phyloP scores from a whole-genome alignment of 257 asterid species.

The Nicotiana knightiana region DNA sequence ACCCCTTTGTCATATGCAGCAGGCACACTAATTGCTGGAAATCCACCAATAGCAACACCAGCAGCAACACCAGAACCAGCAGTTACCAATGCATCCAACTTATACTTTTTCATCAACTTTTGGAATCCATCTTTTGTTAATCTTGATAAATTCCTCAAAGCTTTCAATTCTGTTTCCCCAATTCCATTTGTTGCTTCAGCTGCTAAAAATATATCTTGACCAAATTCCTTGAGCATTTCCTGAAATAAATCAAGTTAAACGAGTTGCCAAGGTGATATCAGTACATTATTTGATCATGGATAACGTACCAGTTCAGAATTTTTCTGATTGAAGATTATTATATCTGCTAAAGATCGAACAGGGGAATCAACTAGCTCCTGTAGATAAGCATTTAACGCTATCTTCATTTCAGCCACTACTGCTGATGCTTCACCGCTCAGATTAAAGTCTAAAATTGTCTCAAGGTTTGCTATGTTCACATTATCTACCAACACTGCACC shows the following conservation, averaged over 20 bases:
- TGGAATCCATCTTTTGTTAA: slow-evolving; percentile 21
- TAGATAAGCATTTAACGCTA: slow-evolving; percentile 32
- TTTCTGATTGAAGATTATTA: slow-evolving; percentile 33
- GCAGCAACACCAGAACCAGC: neutral
- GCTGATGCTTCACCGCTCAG: slow-evolving; percentile 11
- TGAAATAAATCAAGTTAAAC: slow-evolving; percentile 8
- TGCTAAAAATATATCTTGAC: slow-evolving; percentile 30
- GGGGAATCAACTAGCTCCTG: slow-evolving; percentile 30
- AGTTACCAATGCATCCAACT: slow-evolving; percentile 38
- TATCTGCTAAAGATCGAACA: slow-evolving; percentile 34
- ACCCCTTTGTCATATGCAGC: slow-evolving; percentile 35
- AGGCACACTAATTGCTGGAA: slow-evolving; percentile 45
- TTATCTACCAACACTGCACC: slow-evolving; percentile 38
- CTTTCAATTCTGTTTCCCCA: slow-evolving; percentile 24
- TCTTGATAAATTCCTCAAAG: slow-evolving; percentile 10
- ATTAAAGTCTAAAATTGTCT: slow-evolving; percentile 2
- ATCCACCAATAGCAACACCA: slow-evolving; percentile 39
- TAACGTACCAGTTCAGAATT: slow-evolving; percentile 22
- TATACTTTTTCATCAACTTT: slow-evolving; percentile 27
- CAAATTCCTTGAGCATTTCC: slow-evolving; percentile 33
- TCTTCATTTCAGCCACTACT: slow-evolving; percentile 33
- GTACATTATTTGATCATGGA: neutral
- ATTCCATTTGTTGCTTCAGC: slow-evolving; percentile 40
- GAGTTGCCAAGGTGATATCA: neutral
- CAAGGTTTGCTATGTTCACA: slow-evolving; percentile 23